Base-by-base conservation (phyloP, 2,329 filamentous ascomycete genomes). In the Beauveria bassiana region DNA sequence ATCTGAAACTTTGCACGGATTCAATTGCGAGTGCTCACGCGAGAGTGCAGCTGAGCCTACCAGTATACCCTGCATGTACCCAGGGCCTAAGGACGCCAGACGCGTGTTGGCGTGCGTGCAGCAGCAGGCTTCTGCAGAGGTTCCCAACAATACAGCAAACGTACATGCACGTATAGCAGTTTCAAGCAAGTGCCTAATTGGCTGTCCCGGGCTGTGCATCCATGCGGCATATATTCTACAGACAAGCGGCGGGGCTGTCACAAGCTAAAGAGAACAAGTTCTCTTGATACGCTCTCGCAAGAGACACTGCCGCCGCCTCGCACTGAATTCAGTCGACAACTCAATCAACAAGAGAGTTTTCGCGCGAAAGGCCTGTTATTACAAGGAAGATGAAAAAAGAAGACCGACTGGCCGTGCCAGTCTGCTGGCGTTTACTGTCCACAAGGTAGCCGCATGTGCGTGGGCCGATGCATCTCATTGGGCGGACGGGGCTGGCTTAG, bases 401-500 rank as follows among this genome's bases (percentile, higher is more conserved):
- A 52, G 22, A 14, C 34, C 14, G 14, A 42, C 31, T 16, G 46
- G 12, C n/a, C 18, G 9, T 18, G 16, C 38, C 34, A 12, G 28
- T 51, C 38, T 51, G 46, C 38, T 34, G 47, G 58, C 49, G 58
- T 26, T 18, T 60, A 53, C 22, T 22, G 20, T 60, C 58, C 58
- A 60, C 49, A 53, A 26, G 26, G n/a, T 54, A 40, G 61, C 54
- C 49, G 61, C 61, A 62, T 62, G 61, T 62, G 61, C 61, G 49
- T 62, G 61, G 61, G 61, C 52, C 61, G 53, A 53, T 53, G 47
- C 49, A 53, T 62, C 61, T 62, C 8, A 62, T 62, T 62, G 61
- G 61, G 53, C 54, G 28, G 28, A 53, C 46, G 61, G 53, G 49
- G 42, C 38, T 34, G 59, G 59, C 51, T 61, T 61, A 61, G 59